phyloP scores from a whole-genome alignment of 176 grass and related monocot genomes.

The Rhipidocladum racemiflorum region DNA sequence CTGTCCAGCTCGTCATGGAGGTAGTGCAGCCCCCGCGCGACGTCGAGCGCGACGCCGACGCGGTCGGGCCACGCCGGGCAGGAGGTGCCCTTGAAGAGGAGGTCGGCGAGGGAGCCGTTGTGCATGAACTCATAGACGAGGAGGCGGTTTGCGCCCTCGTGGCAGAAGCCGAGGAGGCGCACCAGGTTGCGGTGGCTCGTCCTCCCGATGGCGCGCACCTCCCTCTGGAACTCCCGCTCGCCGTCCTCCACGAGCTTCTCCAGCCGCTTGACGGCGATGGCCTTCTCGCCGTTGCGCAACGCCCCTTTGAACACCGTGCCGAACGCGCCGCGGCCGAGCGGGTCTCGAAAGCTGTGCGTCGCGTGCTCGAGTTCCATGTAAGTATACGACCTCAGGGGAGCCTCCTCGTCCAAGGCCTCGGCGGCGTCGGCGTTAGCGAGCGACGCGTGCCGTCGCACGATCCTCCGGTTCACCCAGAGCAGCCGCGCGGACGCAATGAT shows the following conservation, averaged over 20 bases:
- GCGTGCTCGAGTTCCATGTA: constrained; percentile 46
- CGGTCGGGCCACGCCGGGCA: not conserved
- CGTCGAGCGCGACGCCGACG: constrained; percentile 33
- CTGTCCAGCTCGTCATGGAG: constrained; percentile 43
- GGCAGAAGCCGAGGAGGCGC: constrained; percentile 58
- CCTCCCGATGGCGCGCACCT: constrained; percentile 67
- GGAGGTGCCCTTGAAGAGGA: constrained; percentile 36
- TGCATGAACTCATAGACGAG: constrained; percentile 75
- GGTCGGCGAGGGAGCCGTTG: constrained; percentile 51
- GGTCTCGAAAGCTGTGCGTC: constrained; percentile 44
- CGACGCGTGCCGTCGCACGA: not conserved
- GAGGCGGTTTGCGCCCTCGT: constrained; percentile 47
- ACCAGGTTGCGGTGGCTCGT: constrained; percentile 64
- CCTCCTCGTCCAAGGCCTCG: not conserved
- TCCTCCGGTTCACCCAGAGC: constrained; percentile 11
- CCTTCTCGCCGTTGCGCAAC: constrained; percentile 18
- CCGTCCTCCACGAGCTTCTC: constrained; percentile 45
- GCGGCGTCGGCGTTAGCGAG: not conserved
- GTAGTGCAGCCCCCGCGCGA: constrained; percentile 36
- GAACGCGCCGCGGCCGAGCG: constrained; percentile 58
- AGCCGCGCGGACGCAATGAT: not conserved
- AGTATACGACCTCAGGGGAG: constrained; percentile 25
- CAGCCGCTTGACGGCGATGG: constrained; percentile 64
- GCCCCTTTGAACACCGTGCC: constrained; percentile 59
- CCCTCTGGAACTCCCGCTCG: constrained; percentile 58